phyloP scores from a whole-genome alignment of 2,329 filamentous ascomycete genomes.

The Akanthomyces lecanii region DNA sequence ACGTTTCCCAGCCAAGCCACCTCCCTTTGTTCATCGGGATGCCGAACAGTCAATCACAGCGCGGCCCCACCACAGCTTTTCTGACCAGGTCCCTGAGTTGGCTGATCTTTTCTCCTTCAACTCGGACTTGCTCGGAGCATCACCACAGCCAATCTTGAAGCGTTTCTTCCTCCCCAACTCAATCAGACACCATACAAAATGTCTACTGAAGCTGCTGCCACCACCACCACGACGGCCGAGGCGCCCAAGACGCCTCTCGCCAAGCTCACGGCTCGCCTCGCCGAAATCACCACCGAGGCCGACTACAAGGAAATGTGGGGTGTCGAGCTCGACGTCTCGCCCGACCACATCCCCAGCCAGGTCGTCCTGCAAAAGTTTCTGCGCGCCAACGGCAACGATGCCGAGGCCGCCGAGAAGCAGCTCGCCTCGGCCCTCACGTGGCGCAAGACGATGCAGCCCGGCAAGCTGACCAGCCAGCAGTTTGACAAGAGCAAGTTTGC shows the following conservation, averaged over 20 bases:
- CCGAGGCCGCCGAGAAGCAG: constrained; percentile 71
- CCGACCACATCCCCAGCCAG: constrained; percentile 64
- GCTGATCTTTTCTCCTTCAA: not conserved
- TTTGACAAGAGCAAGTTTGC: constrained; percentile 69
- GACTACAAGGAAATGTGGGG: constrained; percentile 82
- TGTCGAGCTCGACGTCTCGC: constrained; percentile 56
- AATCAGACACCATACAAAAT: constrained; percentile 20
- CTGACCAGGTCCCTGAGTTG: not conserved
- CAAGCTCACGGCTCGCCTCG: constrained; percentile 55
- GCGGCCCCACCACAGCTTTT: constrained; percentile 2
- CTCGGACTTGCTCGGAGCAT: constrained; percentile 10
- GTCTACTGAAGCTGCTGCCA: constrained; percentile 27
- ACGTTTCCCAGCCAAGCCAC: not conserved
- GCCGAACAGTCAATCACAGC: not conserved
- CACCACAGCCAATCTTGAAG: not conserved
- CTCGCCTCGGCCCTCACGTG: constrained; percentile 75
- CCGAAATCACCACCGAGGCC: constrained; percentile 52
- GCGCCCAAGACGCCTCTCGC: constrained; percentile 38
- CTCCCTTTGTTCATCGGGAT: constrained; percentile 1
- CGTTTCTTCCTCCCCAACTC: not conserved
- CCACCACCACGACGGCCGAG: constrained; percentile 9
- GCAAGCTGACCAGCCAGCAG: constrained; percentile 57
- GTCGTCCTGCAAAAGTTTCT: constrained; percentile 91
- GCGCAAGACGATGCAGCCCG: constrained; percentile 72
- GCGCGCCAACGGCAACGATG: constrained; percentile 77